phyloP scores from a whole-genome alignment of 2,329 filamentous ascomycete species.

The Beauveria rudraprayagi region DNA sequence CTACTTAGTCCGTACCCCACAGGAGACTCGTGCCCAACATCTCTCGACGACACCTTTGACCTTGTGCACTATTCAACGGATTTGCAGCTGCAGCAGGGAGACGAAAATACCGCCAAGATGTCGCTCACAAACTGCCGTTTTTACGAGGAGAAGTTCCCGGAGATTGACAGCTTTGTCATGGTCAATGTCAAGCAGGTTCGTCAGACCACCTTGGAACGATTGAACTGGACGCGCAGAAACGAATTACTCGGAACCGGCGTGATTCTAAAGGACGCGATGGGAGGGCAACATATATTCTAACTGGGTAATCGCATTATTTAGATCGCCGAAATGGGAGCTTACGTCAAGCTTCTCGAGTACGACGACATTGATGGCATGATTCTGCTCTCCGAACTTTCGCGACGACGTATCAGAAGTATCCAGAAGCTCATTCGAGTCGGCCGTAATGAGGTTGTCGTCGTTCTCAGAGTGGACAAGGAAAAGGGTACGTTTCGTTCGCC shows the following conservation, averaged over 20 bases:
- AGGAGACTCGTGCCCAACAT: slow-evolving; percentile 7
- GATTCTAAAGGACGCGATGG: neutral
- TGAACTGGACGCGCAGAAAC: neutral
- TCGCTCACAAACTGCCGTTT: slow-evolving; percentile 95
- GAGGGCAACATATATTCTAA: neutral
- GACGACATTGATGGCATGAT: slow-evolving; percentile 99
- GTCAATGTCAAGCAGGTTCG: slow-evolving; percentile 96
- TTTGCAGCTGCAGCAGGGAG: neutral
- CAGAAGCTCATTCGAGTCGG: slow-evolving; percentile 98
- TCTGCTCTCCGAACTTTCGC: slow-evolving; percentile 89
- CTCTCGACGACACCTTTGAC: slow-evolving; percentile 11
- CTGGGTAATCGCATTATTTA: slow-evolving; percentile 26
- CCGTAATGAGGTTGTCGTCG: slow-evolving; percentile 96
- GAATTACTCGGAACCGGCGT: neutral
- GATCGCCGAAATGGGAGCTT: slow-evolving; percentile 99
- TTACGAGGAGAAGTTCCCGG: slow-evolving; percentile 89
- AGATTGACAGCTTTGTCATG: slow-evolving; percentile 99
- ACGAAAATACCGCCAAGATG: slow-evolving; percentile 56
- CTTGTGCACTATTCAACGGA: slow-evolving; percentile 8
- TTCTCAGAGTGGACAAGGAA: slow-evolving; percentile 98
- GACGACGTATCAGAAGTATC: slow-evolving; percentile 96
- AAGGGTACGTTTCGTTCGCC: slow-evolving; percentile 54
- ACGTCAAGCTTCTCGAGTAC: slow-evolving; percentile 98
- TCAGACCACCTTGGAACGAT: slow-evolving; percentile 12
- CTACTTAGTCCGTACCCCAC: slow-evolving; percentile 5